Evolutionary conservation across 495 filamentous ascomycete genomes (phyloP).

Genomic region (Cercophora newfieldiana): DNA sequence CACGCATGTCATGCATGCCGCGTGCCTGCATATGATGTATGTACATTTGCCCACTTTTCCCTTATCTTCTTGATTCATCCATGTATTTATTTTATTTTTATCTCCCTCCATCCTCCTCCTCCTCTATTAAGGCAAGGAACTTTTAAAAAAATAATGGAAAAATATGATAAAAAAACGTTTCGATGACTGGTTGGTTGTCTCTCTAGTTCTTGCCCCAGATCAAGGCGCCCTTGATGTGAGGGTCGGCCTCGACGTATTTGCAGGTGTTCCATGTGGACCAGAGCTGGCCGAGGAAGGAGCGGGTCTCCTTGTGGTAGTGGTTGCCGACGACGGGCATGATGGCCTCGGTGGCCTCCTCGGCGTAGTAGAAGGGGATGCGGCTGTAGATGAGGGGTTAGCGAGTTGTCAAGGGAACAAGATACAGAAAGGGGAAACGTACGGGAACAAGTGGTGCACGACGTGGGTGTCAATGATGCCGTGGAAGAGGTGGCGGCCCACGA

Average conservation of each 20-base stretch:
- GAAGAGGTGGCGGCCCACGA: slow-evolving; percentile 78
- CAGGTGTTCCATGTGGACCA: slow-evolving; percentile 36
- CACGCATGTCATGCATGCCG: background rate
- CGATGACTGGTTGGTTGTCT: too few species aligned
- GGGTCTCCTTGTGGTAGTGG: slow-evolving; percentile 66
- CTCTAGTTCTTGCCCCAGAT: slow-evolving; percentile 31
- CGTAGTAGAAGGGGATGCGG: slow-evolving; percentile 85
- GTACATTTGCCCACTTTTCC: background rate
- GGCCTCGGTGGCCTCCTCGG: slow-evolving; percentile 80
- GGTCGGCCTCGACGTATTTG: slow-evolving; percentile 39
- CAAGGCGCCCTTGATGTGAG: slow-evolving; percentile 33
- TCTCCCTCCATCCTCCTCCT: too few species aligned
- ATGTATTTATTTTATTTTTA: background rate
- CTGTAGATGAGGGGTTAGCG: slow-evolving; percentile 28
- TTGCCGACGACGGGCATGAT: slow-evolving; percentile 78
- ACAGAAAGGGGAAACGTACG: slow-evolving; percentile 26
- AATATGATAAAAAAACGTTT: background rate
- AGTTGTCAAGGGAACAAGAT: background rate
- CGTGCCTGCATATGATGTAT: background rate
- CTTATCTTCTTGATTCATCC: background rate
- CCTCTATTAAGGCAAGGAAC: background rate
- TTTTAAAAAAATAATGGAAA: too few species aligned
- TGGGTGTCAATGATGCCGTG: slow-evolving; percentile 91
- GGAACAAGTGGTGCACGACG: slow-evolving; percentile 85
- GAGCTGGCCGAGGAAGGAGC: slow-evolving; percentile 39